These are phyloP conservation scores for Colletotrichum scovillei DNA, from an alignment of 2,329 filamentous ascomycete genomes.

Conservation along the genomic window DNA sequence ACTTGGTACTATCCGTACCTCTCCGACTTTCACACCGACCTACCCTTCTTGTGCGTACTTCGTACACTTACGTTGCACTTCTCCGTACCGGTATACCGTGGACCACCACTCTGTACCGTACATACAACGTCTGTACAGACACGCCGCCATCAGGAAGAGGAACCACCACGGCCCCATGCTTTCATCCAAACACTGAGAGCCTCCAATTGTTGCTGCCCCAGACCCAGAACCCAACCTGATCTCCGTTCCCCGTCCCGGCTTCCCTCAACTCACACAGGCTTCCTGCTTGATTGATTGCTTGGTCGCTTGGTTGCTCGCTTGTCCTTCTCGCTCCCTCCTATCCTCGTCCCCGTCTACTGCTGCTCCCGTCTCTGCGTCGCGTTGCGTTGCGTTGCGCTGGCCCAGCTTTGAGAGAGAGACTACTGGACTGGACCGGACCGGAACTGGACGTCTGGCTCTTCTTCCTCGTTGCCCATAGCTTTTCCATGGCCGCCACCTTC, in stretches of 20 bases:
- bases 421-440: slow-evolving; percentile 11
- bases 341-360: slow-evolving; percentile 24
- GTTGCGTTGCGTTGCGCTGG: slow-evolving; percentile 23
- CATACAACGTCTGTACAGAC: neutral
- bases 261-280: slow-evolving; percentile 32
- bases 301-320: slow-evolving; percentile 13
- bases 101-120: neutral
- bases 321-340: slow-evolving; percentile 6
- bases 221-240: neutral
- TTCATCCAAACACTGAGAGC: slow-evolving; percentile 30
- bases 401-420: slow-evolving; percentile 8
- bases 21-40: slow-evolving; percentile 35
- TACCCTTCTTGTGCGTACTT: neutral
- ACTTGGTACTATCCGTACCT: slow-evolving; percentile 9
- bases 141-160: slow-evolving; percentile 5
- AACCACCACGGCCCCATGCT: slow-evolving; percentile 28
- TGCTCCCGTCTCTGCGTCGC: slow-evolving; percentile 20
- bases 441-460: slow-evolving; percentile 16
- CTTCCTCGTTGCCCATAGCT: slow-evolving; percentile 43
- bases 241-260: slow-evolving; percentile 24
- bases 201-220: slow-evolving; percentile 19
- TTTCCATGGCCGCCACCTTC: slow-evolving; percentile 46
- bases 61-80: slow-evolving; percentile 5
- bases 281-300: slow-evolving; percentile 17
- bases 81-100: slow-evolving; percentile 9